These are phyloP conservation scores for Mortierella hygrophila DNA, from an alignment of 192 early-diverging fungal species.

Conservation along the genomic window DNA sequence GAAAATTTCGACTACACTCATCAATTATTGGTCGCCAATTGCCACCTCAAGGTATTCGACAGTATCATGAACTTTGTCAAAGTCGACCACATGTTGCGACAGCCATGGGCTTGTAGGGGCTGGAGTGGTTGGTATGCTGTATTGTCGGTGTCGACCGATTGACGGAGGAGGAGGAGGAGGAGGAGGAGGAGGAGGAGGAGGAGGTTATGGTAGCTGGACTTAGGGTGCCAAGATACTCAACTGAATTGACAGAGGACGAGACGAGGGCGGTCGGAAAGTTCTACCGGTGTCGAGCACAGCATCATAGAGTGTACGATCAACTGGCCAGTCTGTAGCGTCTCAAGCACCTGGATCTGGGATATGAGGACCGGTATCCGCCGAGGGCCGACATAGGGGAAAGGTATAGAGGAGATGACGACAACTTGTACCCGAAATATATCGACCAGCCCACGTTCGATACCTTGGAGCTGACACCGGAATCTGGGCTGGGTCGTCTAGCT, in stretches of 20 bases:
- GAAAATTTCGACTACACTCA: not conserved
- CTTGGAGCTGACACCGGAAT: not conserved
- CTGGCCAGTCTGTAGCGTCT: not conserved
- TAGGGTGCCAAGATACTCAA: not conserved
- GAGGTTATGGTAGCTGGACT: not conserved
- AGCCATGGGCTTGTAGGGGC: not conserved
- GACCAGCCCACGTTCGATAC: not conserved
- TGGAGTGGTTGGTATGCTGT: not conserved
- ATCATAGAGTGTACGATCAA: not conserved
- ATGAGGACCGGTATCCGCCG: not conserved
- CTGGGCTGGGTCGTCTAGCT: not conserved
- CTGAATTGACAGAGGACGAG: not conserved
- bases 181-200: not conserved
- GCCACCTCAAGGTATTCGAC: not conserved
- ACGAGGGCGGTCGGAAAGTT: not conserved
- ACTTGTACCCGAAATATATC: not conserved
- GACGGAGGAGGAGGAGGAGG: not conserved
- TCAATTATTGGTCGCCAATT: not conserved
- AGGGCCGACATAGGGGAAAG: too few species aligned
- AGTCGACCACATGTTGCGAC: not conserved
- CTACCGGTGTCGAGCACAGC: not conserved
- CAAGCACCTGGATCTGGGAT: conserved; percentile 8
- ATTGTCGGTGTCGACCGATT: conserved; percentile 5
- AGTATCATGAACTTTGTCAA: not conserved
- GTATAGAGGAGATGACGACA: not conserved